Percentiles rank a stretch among this genome's conserved stretches.
These are phyloP conservation scores for Rugosomyces carneus DNA, from an alignment of 1,284 basidiomycete species.

Conservation along the genomic window DNA sequence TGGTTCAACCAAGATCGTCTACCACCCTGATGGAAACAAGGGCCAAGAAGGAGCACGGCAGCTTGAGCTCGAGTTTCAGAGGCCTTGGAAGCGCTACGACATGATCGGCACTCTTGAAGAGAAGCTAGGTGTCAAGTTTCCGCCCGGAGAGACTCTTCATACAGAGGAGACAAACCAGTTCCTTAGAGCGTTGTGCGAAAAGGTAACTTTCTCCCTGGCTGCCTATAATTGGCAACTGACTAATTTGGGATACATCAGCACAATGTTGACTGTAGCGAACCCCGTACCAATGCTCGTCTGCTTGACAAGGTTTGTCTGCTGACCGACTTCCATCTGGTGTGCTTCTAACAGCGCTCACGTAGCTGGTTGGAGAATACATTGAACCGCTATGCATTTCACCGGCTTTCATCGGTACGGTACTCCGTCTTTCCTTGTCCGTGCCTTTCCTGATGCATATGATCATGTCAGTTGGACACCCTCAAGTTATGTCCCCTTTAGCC, in stretches of 20 bases:
- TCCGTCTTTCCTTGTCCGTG: not conserved
- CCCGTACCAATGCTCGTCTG: slow-evolving; percentile 91
- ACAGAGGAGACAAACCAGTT: slow-evolving; percentile 88
- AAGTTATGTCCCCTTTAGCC: slow-evolving; percentile 98
- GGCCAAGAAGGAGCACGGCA: slow-evolving; percentile 55
- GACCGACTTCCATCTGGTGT: not conserved
- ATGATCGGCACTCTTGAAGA: slow-evolving; percentile 97
- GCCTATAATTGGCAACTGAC: not conserved
- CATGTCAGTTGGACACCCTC: slow-evolving; percentile 86
- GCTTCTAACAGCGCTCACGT: not conserved
- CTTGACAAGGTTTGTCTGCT: slow-evolving; percentile 77
- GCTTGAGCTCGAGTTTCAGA: slow-evolving; percentile 79
- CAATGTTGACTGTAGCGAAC: slow-evolving; percentile 96
- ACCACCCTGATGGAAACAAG: slow-evolving; percentile 93
- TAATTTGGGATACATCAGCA: slow-evolving; percentile 44
- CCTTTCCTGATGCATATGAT: slow-evolving; percentile 2
- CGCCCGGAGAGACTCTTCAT: slow-evolving; percentile 87
- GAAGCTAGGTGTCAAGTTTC: slow-evolving; percentile 91
- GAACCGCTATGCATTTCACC: slow-evolving; percentile 96
- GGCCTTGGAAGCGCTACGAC: slow-evolving; percentile 99
- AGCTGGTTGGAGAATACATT: slow-evolving; percentile 97
- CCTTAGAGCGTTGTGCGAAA: slow-evolving; percentile 78
- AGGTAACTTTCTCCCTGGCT: slow-evolving; percentile 43
- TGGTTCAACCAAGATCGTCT: slow-evolving; percentile 78
- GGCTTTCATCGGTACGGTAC: slow-evolving; percentile 78